These are phyloP conservation scores for Tuber indicum DNA, from an alignment of 495 filamentous ascomycete genomes.

Conservation along the genomic window DNA sequence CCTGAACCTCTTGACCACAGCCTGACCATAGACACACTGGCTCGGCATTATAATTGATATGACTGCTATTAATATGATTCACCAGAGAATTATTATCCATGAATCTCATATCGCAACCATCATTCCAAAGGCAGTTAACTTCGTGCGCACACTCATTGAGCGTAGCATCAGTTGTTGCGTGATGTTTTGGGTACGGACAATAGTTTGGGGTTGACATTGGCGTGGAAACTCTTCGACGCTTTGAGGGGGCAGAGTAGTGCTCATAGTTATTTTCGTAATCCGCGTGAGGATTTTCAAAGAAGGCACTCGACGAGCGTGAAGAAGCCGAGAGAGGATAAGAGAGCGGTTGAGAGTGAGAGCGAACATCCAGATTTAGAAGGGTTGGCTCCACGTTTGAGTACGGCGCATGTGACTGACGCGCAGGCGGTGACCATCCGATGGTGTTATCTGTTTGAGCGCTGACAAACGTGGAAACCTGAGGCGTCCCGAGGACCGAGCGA, in stretches of 20 bases:
- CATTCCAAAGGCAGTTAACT: slow-evolving; percentile 19
- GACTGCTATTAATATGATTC: slow-evolving; percentile 11
- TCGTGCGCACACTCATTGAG: slow-evolving; percentile 22
- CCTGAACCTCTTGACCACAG: slow-evolving; percentile 13
- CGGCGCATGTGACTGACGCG: neutral
- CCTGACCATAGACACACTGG: slow-evolving; percentile 19
- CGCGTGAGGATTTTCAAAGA: slow-evolving; percentile 20
- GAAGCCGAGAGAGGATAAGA: slow-evolving; percentile 20
- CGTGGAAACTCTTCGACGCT: slow-evolving; percentile 29
- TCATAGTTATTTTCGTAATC: slow-evolving; percentile 23
- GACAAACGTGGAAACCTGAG: slow-evolving; percentile 10
- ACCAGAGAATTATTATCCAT: slow-evolving; percentile 13
- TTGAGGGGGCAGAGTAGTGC: slow-evolving; percentile 15
- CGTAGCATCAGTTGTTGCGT: slow-evolving; percentile 17
- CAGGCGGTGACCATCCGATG: slow-evolving; percentile 7
- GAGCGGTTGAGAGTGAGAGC: slow-evolving; percentile 17
- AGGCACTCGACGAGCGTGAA: slow-evolving; percentile 28
- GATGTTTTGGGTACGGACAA: slow-evolving; percentile 7
- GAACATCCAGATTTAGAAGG: slow-evolving; percentile 17
- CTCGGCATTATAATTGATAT: slow-evolving; percentile 7
- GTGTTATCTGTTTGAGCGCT: slow-evolving; percentile 12
- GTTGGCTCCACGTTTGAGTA: slow-evolving; percentile 17
- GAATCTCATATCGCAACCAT: slow-evolving; percentile 18
- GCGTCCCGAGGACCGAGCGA: slow-evolving; percentile 5
- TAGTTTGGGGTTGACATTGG: slow-evolving; percentile 24